These are phyloP conservation scores for Sanghuangporus sanghuang DNA, from an alignment of 1,284 basidiomycete genomes.

Conservation along the genomic window DNA sequence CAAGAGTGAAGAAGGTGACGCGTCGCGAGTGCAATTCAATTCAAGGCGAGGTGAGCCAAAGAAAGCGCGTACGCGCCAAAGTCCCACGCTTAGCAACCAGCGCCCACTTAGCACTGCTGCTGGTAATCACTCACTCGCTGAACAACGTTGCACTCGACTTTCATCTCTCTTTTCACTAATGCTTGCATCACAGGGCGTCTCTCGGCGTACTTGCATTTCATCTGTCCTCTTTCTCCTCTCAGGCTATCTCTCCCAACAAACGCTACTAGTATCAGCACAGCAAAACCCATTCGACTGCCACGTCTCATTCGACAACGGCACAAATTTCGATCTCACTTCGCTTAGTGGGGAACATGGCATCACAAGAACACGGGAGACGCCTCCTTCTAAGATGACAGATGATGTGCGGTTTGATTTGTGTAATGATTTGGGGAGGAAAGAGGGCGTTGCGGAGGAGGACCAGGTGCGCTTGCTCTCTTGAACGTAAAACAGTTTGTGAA, in stretches of 20 bases:
- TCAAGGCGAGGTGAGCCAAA: too few species aligned
- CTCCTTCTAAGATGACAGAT: constrained; percentile 35
- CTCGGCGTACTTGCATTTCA: background rate
- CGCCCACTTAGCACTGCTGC: background rate
- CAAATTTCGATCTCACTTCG: constrained; percentile 53
- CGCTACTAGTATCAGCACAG: constrained; percentile 23
- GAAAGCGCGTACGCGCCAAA: background rate
- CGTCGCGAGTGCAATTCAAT: background rate
- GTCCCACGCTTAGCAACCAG: background rate
- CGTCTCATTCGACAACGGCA: constrained; percentile 34
- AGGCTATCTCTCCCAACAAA: background rate
- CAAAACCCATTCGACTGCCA: constrained; percentile 48
- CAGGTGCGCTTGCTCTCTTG: constrained; percentile 46
- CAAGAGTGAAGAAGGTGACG: constrained; percentile 7
- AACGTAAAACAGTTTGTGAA: background rate
- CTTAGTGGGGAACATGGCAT: constrained; percentile 47
- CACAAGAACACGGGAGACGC: constrained; percentile 32
- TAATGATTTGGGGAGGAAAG: constrained; percentile 44
- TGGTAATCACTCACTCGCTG: background rate
- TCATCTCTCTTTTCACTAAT: background rate
- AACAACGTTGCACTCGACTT: constrained; percentile 1
- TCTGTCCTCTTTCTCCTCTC: background rate
- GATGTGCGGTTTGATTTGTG: constrained; percentile 45
- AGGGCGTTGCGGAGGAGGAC: constrained; percentile 48
- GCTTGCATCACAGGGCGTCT: background rate